A percentile compares a stretch with the other conserved stretches of the same genome.
Conservation (phyloP, 164 flowering plant species). For the Vitis amurensis region DNA sequence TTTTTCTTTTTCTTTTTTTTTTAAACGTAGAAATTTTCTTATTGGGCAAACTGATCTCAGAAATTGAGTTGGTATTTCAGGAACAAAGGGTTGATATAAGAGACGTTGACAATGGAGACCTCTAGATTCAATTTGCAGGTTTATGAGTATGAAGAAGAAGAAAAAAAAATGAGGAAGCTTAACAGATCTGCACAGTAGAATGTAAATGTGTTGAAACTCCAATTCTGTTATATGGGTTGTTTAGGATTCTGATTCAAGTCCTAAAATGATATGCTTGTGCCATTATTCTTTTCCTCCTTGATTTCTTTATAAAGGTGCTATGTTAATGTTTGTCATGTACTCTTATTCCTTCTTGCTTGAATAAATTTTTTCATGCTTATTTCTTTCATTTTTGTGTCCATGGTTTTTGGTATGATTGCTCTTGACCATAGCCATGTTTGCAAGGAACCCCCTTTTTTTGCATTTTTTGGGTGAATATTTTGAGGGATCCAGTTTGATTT, state of each 20-base stretch:
- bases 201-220: constrained; percentile 18
- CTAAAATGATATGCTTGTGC: constrained; percentile 26
- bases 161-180: neutral
- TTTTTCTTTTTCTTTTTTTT: too few species aligned
- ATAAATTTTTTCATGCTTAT: neutral
- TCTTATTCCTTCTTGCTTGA: neutral
- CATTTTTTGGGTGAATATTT: too few species aligned
- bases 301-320: neutral
- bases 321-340: neutral
- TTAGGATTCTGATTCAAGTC: constrained; percentile 11
- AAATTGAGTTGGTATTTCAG: constrained; percentile 30
- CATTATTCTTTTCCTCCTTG: constrained; percentile 8
- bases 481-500: neutral
- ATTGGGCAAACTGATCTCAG: neutral
- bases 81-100: constrained; percentile 53
- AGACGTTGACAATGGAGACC: constrained; percentile 3
- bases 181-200: constrained; percentile 6
- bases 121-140: constrained; percentile 6
- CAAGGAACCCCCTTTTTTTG: neutral
- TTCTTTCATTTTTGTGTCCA: neutral
- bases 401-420: neutral
- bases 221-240: neutral
- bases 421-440: neutral
- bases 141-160: neutral
- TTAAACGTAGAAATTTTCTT: too few species aligned